These are phyloP conservation scores for Rhizopogon sp. DNA, from an alignment of 768 basidiomycete species.

Conservation along the genomic window DNA sequence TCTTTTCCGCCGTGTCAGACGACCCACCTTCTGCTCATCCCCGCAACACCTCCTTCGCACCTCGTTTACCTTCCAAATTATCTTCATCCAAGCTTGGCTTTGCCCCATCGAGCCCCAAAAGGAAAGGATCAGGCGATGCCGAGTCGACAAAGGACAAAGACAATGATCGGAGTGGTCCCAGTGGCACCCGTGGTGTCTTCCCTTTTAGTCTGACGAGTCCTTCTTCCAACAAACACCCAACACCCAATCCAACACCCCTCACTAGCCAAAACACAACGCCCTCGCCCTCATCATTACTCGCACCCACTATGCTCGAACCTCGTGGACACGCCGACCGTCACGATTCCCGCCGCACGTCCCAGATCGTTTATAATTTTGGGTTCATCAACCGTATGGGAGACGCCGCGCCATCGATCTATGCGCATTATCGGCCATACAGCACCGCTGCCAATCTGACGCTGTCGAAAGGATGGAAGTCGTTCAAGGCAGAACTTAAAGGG, in stretches of 20 bases:
- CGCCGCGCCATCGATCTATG: slow-evolving; percentile 38
- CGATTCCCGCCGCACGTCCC: slow-evolving; percentile 60
- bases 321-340: slow-evolving; percentile 25
- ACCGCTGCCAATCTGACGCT: slow-evolving; percentile 34
- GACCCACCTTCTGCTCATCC: slow-evolving; percentile 46
- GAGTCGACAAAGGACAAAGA: slow-evolving; percentile 28
- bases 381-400: slow-evolving; percentile 69
- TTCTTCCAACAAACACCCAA: slow-evolving; percentile 22
- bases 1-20: slow-evolving; percentile 22
- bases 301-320: slow-evolving; percentile 45
- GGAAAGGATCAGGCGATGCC: slow-evolving; percentile 43
- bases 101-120: slow-evolving; percentile 47
- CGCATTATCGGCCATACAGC: slow-evolving; percentile 22
- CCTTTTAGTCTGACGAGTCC: slow-evolving; percentile 24
- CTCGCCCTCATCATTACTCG: slow-evolving; percentile 43
- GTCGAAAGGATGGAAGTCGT: slow-evolving; percentile 81
- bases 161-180: slow-evolving; percentile 15
- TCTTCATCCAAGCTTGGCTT: slow-evolving; percentile 46
- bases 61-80: slow-evolving; percentile 65
- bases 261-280: slow-evolving; percentile 29
- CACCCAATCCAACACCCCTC: slow-evolving; percentile 10
- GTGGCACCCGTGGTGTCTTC: slow-evolving; percentile 21
- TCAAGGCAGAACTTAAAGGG: slow-evolving; percentile 79
- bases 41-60: slow-evolving; percentile 67
- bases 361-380: slow-evolving; percentile 70